phyloP scores from a whole-genome alignment of 225 moss, liverwort and hornwort species.

The Pseudisothecium myosuroides region DNA sequence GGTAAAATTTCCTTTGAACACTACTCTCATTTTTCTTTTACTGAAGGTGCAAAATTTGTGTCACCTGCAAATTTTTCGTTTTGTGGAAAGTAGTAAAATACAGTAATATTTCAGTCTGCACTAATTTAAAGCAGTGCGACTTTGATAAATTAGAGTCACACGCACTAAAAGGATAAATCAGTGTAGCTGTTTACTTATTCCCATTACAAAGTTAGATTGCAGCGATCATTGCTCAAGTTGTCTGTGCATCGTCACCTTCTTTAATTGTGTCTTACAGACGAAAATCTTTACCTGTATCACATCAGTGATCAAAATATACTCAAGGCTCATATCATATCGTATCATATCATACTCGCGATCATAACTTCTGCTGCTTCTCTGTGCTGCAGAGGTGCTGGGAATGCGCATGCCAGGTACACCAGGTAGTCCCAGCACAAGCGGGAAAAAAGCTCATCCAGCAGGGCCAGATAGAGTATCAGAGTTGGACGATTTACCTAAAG shows the following conservation, averaged over 20 bases:
- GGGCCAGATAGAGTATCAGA: not conserved
- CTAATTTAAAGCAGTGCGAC: not conserved
- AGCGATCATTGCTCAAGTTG: not conserved
- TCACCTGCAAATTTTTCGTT: not conserved
- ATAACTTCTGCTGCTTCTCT: not conserved
- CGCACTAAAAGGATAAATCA: not conserved
- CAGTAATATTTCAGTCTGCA: not conserved
- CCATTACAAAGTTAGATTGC: not conserved
- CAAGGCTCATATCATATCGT: not conserved
- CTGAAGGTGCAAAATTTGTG: not conserved
- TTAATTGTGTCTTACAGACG: not conserved
- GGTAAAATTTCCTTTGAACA: not conserved
- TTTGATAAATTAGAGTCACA: not conserved
- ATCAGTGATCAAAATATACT: not conserved
- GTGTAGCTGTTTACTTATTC: not conserved
- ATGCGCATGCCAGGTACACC: not conserved
- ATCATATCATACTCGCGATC: not conserved
- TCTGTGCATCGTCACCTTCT: not conserved
- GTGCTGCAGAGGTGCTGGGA: constrained; percentile 15
- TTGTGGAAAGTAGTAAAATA: not conserved
- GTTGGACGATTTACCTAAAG: constrained; percentile 26
- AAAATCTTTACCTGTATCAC: not conserved
- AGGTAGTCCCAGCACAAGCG: not conserved
- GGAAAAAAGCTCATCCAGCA: not conserved
- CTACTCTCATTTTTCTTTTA: no score